phyloP scores from a whole-genome alignment of 495 filamentous ascomycete genomes.

The Barbatosphaeria neglecta region DNA sequence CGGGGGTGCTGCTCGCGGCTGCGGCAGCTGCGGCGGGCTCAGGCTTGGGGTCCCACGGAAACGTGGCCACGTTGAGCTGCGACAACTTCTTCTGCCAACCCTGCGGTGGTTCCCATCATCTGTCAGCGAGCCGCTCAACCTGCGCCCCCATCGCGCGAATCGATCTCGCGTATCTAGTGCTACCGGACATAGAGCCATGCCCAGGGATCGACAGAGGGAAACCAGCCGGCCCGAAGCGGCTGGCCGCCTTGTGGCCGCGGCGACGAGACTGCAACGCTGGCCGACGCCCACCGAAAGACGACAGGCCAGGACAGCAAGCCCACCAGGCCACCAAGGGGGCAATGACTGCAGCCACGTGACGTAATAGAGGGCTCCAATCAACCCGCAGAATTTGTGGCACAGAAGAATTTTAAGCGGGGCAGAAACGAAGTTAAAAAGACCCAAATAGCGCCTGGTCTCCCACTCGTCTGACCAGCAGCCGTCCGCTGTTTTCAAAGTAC shows the following conservation, averaged over 20 bases:
- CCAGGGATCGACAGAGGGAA: not conserved
- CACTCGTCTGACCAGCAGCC: slow-evolving; percentile 28
- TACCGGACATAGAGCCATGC: not conserved
- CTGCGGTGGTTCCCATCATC: slow-evolving; percentile 36
- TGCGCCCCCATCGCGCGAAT: not conserved
- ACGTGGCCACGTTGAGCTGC: slow-evolving; percentile 65
- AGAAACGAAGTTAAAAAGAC: slow-evolving; percentile 31
- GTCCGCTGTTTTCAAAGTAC: slow-evolving; percentile 27
- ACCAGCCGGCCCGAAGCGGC: not conserved
- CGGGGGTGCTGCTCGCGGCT: slow-evolving; percentile 19
- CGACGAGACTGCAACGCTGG: no score
- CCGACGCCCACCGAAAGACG: no score
- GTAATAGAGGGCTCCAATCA: slow-evolving; percentile 7
- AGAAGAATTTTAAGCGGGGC: not conserved
- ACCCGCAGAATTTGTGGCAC: not conserved
- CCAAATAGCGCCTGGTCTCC: slow-evolving; percentile 46
- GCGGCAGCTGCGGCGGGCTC: slow-evolving; percentile 30
- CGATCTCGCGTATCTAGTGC: no score
- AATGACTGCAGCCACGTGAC: slow-evolving; percentile 2
- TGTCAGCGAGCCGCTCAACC: not conserved
- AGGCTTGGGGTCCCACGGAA: slow-evolving; percentile 87
- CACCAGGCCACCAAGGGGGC: not conserved
- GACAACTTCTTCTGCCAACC: slow-evolving; percentile 89
- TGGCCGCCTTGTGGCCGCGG: no score
- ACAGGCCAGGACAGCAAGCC: not conserved